phyloP scores from a whole-genome alignment of 1,139 yeast genomes.

The Trichomonascaceae sp. region DNA sequence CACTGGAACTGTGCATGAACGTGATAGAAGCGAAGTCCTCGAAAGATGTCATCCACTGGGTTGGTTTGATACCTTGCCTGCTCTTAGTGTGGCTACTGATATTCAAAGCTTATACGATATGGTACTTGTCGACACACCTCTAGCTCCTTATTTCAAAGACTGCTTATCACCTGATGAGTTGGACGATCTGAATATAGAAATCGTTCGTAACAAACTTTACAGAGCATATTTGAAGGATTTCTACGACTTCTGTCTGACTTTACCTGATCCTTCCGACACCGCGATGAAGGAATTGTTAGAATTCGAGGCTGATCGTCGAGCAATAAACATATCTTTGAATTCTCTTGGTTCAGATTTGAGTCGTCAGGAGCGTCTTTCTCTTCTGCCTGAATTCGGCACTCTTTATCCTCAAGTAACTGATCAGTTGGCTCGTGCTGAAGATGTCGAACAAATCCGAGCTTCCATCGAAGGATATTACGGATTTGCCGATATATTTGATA shows the following conservation, averaged over 20 bases:
- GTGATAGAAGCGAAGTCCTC: conserved; percentile 82
- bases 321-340: conserved; percentile 85
- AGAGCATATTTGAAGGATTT: conserved; percentile 92
- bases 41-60: conserved; percentile 94
- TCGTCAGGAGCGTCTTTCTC: conserved; percentile 57
- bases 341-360: conserved; percentile 78
- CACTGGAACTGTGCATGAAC: conserved; percentile 93
- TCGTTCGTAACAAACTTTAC: conserved; percentile 84
- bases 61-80: conserved; percentile 97
- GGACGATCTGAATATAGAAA: conserved; percentile 92
- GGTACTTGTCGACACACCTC: conserved; percentile 94
- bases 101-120: conserved; percentile 86
- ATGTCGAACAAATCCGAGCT: conserved; percentile 72
- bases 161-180: conserved; percentile 90
- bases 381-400: conserved; percentile 77
- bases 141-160: conserved; percentile 92
- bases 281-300: conserved; percentile 70
- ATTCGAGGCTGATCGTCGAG: conserved; percentile 94
- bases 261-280: conserved; percentile 73
- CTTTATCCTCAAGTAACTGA: conserved; percentile 71
- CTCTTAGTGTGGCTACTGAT: conserved; percentile 90
- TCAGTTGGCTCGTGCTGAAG: conserved; percentile 71
- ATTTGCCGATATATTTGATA: conserved; percentile 68
- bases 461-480: conserved; percentile 63
- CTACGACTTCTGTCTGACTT: conserved; percentile 55